These are phyloP conservation scores for Dittrichia graveolens DNA, from an alignment of 129 eudicot species.

Conservation along the genomic window DNA sequence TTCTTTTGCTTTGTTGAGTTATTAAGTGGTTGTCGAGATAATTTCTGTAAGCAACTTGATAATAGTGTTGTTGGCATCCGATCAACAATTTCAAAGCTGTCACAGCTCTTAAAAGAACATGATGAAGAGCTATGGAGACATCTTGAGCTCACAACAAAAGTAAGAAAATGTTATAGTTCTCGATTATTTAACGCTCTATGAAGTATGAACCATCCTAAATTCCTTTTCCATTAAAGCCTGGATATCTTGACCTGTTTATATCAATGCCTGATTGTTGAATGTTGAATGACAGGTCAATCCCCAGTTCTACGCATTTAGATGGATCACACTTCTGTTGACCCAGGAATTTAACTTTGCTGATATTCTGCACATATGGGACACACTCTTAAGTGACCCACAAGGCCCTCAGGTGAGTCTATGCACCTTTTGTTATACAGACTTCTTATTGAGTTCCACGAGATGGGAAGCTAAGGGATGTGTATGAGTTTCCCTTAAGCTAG, in stretches of 20 bases:
- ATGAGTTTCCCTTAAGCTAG: too few relatives aligned
- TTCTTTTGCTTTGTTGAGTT: conserved; percentile 98
- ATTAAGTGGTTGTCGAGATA: conserved; percentile 78
- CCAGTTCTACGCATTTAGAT: conserved; percentile 96
- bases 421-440: not conserved
- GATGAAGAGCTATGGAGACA: conserved; percentile 99
- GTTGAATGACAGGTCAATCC: conserved; percentile 82
- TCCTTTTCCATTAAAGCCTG: not conserved
- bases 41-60: conserved; percentile 93
- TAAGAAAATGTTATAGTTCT: conserved; percentile 25
- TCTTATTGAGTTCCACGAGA: not conserved
- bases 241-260: not conserved
- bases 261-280: conserved; percentile 18
- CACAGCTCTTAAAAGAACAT: conserved; percentile 83
- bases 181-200: not conserved
- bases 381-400: conserved; percentile 95
- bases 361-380: conserved; percentile 87
- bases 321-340: conserved; percentile 96
- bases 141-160: conserved; percentile 91
- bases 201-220: not conserved
- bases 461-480: too few relatives aligned
- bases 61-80: conserved; percentile 97
- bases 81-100: conserved; percentile 80
- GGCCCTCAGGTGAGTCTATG: conserved; percentile 81
- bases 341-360: conserved; percentile 92